phyloP scores from a whole-genome alignment of 2,329 filamentous ascomycete genomes.

The Ceratocystis alfenasii region DNA sequence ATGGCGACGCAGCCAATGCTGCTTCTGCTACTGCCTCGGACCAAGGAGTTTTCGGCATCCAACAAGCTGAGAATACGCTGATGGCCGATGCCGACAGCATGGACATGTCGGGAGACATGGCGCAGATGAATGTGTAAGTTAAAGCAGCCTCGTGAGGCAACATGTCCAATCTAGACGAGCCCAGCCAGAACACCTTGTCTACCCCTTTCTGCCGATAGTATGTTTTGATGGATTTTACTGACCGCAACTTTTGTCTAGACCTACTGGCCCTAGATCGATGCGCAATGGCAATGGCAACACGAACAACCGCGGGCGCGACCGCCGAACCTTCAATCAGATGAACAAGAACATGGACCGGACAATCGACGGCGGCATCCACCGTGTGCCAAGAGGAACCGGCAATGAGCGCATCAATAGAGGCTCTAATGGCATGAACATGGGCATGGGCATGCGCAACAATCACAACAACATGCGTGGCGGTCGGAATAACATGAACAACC shows the following conservation, averaged over 20 bases:
- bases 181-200: background rate
- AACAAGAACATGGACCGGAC: slow-evolving; percentile 72
- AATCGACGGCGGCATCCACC: slow-evolving; percentile 64
- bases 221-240: background rate
- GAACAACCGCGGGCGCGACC: slow-evolving; percentile 52
- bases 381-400: slow-evolving; percentile 59
- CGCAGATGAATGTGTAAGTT: slow-evolving; percentile 49
- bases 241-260: slow-evolving; percentile 41
- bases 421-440: slow-evolving; percentile 17
- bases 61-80: background rate
- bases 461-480: slow-evolving; percentile 18
- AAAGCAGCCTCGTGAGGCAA: too few species aligned
- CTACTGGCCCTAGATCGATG: slow-evolving; percentile 92
- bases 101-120: slow-evolving; percentile 22
- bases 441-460: slow-evolving; percentile 25
- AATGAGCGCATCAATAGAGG: slow-evolving; percentile 60
- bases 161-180: background rate
- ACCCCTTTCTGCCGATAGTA: background rate
- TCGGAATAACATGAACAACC: slow-evolving; percentile 37
- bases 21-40: background rate
- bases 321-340: slow-evolving; percentile 67
- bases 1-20: background rate
- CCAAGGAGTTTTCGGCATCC: slow-evolving; percentile 1
- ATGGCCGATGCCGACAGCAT: slow-evolving; percentile 16
- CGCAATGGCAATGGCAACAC: slow-evolving; percentile 46